phyloP scores from a whole-genome alignment of 2,329 filamentous ascomycete species.

The Cercospora brassicicola region DNA sequence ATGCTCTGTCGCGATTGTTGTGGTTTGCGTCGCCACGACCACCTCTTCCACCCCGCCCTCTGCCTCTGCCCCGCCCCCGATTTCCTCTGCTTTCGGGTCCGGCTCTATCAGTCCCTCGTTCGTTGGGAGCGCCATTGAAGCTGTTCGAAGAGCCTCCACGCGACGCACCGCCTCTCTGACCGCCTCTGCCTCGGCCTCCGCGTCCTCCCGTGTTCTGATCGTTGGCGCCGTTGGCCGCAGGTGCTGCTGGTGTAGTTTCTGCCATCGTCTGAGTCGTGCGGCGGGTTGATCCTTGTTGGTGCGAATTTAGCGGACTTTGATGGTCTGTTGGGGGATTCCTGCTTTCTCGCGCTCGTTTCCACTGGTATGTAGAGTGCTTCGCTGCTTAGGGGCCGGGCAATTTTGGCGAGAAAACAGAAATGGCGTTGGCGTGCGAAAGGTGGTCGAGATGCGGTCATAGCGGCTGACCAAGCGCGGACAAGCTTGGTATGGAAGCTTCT shows the following conservation, averaged over 20 bases:
- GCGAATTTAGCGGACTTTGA: not conserved
- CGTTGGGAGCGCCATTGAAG: constrained; percentile 16
- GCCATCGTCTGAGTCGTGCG: constrained; percentile 18
- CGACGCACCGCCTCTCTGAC: constrained; percentile 26
- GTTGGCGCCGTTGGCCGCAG: constrained; percentile 11
- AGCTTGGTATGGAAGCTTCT: not conserved
- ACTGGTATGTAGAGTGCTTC: not conserved
- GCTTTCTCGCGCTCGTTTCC: not conserved
- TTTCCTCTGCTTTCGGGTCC: constrained; percentile 19
- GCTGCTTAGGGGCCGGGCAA: not conserved
- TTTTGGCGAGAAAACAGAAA: not conserved
- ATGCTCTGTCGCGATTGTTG: constrained; percentile 38
- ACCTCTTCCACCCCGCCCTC: constrained; percentile 37
- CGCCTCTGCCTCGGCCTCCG: constrained; percentile 26
- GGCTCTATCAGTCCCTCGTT: constrained; percentile 17
- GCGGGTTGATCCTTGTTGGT: constrained; percentile 3
- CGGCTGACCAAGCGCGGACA: constrained; percentile 3
- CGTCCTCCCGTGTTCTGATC: constrained; percentile 14
- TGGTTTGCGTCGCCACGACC: constrained; percentile 33
- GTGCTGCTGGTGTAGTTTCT: constrained; percentile 16
- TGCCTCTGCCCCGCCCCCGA: constrained; percentile 29
- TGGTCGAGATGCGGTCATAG: constrained; percentile 12
- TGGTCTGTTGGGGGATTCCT: not conserved
- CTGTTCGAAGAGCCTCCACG: constrained; percentile 18
- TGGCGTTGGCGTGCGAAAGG: not conserved